Base-by-base conservation (phyloP, 768 basidiomycete species). In the Trametes villosa region DNA sequence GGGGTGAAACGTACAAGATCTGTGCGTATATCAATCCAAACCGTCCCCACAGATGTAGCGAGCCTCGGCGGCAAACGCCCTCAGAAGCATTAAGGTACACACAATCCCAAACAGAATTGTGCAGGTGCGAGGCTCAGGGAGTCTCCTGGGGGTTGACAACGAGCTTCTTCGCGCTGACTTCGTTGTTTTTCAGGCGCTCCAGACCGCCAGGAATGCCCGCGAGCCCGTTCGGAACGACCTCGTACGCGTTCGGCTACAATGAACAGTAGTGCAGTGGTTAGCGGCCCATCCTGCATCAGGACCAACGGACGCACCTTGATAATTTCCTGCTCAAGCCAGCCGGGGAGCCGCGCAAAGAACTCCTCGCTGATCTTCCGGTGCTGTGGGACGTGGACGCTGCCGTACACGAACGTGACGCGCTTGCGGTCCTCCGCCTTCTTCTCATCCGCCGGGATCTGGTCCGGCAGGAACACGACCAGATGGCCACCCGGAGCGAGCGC, bases 401-500 rank as follows among this genome's bases (percentile, higher is more conserved):
- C 72, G 15, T 42, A 54, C n/a, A 64, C 54, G 24, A 38, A 20
- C 8, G 53, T 60, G 24, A 68, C 34, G 9, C 47, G 18, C 63
- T 70, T 70, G 20, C 52, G 63, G 6, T 55, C 49, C 3, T n/a
- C 58, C 0, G 22, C 24, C 46, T 38, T 48, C 49, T 59, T 57
- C 26, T 41, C 6, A 52, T 65, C 63, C 1, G 51, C 62, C 44
- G 60, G 53, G 20, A 68, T 53, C 3, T 18, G 20, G 12, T 57
- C 49, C 2, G 57, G 42, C 22, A 66, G 47, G 1, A 60, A 59
- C 29, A 70, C 24, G 9, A 68, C 47, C 5, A 68, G 27, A 26
- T 48, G 51, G 2, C 70, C 71, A 17, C 68, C 67, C 1, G 67
- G 63, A 8, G 71, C 68, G 44, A 74, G 70, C 9, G 68, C 41